These are phyloP conservation scores for Brassica carinata DNA, from an alignment of 345 rosid genomes.

Conservation along the genomic window DNA sequence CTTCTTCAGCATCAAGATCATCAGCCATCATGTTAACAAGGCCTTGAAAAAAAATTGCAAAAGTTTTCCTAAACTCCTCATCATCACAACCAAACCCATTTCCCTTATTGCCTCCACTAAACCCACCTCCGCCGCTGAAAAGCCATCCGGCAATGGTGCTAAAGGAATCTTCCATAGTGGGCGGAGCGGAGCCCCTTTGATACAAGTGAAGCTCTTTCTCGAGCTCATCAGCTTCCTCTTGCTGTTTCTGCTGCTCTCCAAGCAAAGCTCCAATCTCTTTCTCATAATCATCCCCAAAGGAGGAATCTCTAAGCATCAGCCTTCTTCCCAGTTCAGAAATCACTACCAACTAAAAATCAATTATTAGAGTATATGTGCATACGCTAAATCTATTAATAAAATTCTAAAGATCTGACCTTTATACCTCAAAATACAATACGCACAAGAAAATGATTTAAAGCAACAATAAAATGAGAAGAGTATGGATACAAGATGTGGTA, in stretches of 20 bases:
- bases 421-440: conserved; percentile 43
- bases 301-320: conserved; percentile 58
- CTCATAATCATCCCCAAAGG: conserved; percentile 71
- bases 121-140: conserved; percentile 43
- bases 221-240: conserved; percentile 57
- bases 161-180: conserved; percentile 86
- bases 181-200: conserved; percentile 94
- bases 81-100: conserved; percentile 46
- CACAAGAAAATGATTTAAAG: neutral
- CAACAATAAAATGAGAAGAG: no score
- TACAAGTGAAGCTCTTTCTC: conserved; percentile 68
- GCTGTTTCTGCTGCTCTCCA: conserved; percentile 56
- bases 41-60: no score
- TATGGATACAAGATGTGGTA: no score
- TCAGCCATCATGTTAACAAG: no score
- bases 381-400: conserved; percentile 15
- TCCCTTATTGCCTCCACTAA: conserved; percentile 45
- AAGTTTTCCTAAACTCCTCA: conserved; percentile 63
- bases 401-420: conserved; percentile 39
- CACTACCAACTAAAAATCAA: conserved; percentile 42
- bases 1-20: no score
- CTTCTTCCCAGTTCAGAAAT: conserved; percentile 62
- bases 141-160: conserved; percentile 63
- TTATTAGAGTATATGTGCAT: neutral
- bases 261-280: conserved; percentile 66